These are phyloP conservation scores for Pleurotus platypus DNA, from an alignment of 768 basidiomycete genomes.

Conservation along the genomic window DNA sequence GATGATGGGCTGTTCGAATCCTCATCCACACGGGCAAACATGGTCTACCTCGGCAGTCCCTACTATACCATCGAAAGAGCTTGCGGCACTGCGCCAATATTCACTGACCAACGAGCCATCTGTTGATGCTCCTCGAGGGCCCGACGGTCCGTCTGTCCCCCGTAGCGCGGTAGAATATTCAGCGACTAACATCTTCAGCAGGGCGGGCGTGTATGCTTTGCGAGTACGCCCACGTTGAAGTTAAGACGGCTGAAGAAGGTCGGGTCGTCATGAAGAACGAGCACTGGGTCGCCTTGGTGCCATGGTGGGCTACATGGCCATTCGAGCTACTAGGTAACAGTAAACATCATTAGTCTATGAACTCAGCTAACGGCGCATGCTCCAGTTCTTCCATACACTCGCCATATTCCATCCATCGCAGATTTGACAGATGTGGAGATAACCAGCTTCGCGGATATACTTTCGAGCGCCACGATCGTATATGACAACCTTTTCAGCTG, in stretches of 20 bases:
- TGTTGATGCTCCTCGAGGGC: conserved; percentile 52
- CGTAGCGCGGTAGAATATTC: too few relatives aligned
- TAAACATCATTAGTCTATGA: not conserved
- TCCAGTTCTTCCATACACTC: conserved; percentile 69
- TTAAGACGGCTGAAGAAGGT: conserved; percentile 37
- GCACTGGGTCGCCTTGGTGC: conserved; percentile 82
- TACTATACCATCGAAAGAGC: conserved; percentile 63
- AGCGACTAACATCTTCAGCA: conserved; percentile 11
- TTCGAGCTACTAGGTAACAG: conserved; percentile 73
- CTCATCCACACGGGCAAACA: conserved; percentile 90
- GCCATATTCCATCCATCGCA: conserved; percentile 73
- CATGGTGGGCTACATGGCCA: conserved; percentile 97
- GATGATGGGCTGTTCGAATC: conserved; percentile 95
- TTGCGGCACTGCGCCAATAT: conserved; percentile 53
- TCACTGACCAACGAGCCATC: conserved; percentile 27
- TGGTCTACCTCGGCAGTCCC: conserved; percentile 80
- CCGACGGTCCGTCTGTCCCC: conserved; percentile 28
- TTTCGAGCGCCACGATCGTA: conserved; percentile 59
- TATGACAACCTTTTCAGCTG: conserved; percentile 83
- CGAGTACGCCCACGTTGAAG: conserved; percentile 74
- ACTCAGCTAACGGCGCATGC: conserved; percentile 1
- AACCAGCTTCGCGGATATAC: conserved; percentile 58
- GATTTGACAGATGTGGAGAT: conserved; percentile 62
- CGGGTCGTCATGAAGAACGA: conserved; percentile 71
- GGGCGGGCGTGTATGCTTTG: conserved; percentile 70